phyloP scores from a whole-genome alignment of 768 basidiomycete species.

The Pisolithus albus region DNA sequence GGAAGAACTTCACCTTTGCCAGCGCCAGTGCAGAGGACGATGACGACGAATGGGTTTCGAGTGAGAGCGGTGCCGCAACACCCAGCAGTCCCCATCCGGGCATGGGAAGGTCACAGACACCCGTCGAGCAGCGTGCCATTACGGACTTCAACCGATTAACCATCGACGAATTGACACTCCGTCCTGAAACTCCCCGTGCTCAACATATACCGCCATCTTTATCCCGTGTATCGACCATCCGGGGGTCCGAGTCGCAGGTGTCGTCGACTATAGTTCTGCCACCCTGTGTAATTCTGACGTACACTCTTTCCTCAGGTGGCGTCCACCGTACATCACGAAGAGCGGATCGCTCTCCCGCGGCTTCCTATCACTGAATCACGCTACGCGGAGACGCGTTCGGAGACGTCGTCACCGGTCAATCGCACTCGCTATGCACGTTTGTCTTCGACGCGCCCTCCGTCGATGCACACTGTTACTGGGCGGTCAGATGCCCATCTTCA shows the following conservation, averaged over 20 bases:
- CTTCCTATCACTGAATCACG: constrained; percentile 14
- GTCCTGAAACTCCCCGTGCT: constrained; percentile 26
- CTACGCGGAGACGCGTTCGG: constrained; percentile 30
- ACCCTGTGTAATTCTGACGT: constrained; percentile 14
- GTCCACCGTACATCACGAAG: constrained; percentile 11
- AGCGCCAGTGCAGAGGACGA: constrained; percentile 38
- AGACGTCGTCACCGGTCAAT: constrained; percentile 33
- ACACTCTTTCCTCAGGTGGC: constrained; percentile 5
- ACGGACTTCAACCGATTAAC: constrained; percentile 6
- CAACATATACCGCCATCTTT: constrained; percentile 21
- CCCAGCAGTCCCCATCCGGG: constrained; percentile 48
- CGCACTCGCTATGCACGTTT: constrained; percentile 34
- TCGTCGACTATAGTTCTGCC: constrained; percentile 2
- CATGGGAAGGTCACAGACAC: constrained; percentile 26
- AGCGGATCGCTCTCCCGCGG: constrained; percentile 11
- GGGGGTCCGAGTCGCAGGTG: constrained; percentile 20
- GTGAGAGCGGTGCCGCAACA: constrained; percentile 68
- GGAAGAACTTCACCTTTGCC: constrained; percentile 54
- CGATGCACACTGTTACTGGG: constrained; percentile 49
- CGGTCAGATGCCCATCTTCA: constrained; percentile 38
- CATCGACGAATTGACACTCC: constrained; percentile 14
- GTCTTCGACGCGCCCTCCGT: constrained; percentile 52
- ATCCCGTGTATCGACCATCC: constrained; percentile 28
- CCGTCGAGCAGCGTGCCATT: constrained; percentile 21
- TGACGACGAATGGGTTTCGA: constrained; percentile 74